These are phyloP conservation scores for Escallonia herrerae DNA, from an alignment of 129 eudicot genomes.

Conservation along the genomic window DNA sequence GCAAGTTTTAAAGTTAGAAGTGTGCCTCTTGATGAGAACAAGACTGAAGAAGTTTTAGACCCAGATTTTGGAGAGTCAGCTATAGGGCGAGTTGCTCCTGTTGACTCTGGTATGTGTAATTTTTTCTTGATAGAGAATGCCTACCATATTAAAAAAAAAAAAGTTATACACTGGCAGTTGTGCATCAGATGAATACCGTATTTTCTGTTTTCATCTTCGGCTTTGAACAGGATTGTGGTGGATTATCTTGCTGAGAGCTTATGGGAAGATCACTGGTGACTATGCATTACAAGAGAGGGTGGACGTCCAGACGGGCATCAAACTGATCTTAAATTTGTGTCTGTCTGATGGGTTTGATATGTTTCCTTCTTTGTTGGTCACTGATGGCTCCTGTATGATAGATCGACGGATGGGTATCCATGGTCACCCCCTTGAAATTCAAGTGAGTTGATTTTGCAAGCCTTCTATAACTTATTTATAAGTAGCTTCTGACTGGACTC, in stretches of 20 bases:
- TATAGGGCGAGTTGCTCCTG: constrained; percentile 99
- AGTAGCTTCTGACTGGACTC: not conserved
- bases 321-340: constrained; percentile 73
- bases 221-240: constrained; percentile 81
- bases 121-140: not conserved
- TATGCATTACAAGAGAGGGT: constrained; percentile 79
- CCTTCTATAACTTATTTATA: not conserved
- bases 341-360: constrained; percentile 95
- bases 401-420: constrained; percentile 98
- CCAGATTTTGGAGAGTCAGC: constrained; percentile 99
- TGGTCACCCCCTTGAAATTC: constrained; percentile 96
- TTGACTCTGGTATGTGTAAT: constrained; percentile 76
- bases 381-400: constrained; percentile 98
- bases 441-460: constrained; percentile 39
- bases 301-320: constrained; percentile 86
- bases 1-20: constrained; percentile 93
- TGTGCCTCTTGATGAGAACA: constrained; percentile 68
- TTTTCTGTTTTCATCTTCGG: no score
- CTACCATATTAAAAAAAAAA: no score
- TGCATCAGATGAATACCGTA: not conserved
- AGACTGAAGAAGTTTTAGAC: constrained; percentile 88
- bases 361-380: constrained; percentile 91
- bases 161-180: no score
- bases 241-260: constrained; percentile 89
- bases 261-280: constrained; percentile 90